Base-by-base conservation (phyloP, 495 filamentous ascomycete species). In the Lentithecium fluviatile region DNA sequence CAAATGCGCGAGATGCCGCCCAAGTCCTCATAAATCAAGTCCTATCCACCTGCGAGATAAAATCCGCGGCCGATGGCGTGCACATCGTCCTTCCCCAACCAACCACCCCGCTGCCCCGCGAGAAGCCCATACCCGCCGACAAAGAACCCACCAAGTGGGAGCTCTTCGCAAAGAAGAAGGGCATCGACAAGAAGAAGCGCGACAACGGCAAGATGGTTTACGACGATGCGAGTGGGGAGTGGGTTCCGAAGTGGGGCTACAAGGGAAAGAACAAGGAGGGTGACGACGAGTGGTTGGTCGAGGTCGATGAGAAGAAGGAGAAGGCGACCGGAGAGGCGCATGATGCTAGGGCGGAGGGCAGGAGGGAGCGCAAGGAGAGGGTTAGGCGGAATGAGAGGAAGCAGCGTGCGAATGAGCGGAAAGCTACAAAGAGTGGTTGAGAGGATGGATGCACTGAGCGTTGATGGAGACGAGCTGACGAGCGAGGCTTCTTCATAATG, bases 161-260 rank as follows among this genome's bases (percentile, higher is more conserved):
- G 73, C 82, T 86, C 48, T 98, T 98, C 76, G 94, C 94, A 19
- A 86, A 84, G 76, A 95, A 93, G 82, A 94, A 96, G 77, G 95
- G 94, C 26, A 97, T 98, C 71, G 84, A 87, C 76, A 79, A 85
- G 62, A 91, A 90, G 79, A 85, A 84, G 72, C 79, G 82, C 63
- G 75, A 75, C 25, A 32, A 32, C 29, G 79, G 81, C 59, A 91
- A 95, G 72, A 77, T 87, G 66, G 82, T 87, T 42, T 96, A 88
- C 73, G 88, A 97, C 74, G 90, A 96, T 76, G 83, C 75, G 52
- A 90, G 79, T 24, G 88, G 88, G 47, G 88, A 95, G 71, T 97
- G 89, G 87, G 88, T 92, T 56, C 87, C 89, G 45, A 87, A 86
- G 74, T 98, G 91, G 90, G 94, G 94, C 1, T 96, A 95, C 76